A percentile compares a stretch with the other conserved stretches of the same genome.
Conservation (phyloP, 2,329 filamentous ascomycete genomes). For the Cercospora janseana region DNA sequence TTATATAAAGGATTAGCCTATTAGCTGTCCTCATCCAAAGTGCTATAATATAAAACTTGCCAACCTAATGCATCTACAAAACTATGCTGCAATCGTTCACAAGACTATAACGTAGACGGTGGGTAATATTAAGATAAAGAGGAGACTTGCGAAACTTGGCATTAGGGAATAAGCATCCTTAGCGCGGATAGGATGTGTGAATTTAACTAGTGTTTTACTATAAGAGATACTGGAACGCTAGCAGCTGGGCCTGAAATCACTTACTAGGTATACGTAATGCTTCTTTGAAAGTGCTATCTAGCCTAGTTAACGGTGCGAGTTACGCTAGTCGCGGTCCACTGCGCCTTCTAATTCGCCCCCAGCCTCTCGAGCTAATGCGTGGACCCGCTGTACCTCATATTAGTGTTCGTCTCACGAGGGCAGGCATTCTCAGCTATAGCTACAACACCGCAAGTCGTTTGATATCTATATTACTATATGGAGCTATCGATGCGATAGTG, state of each 20-base stretch:
- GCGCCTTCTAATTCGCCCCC: background rate
- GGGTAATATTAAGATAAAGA: background rate
- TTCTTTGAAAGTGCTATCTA: background rate
- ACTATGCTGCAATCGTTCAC: constrained; percentile 3
- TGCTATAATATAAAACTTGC: background rate
- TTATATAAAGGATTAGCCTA: background rate
- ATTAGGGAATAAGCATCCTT: background rate
- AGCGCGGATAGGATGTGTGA: background rate
- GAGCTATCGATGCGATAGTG: background rate
- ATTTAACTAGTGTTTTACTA: background rate
- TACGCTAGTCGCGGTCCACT: background rate
- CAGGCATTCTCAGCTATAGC: background rate
- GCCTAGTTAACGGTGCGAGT: background rate
- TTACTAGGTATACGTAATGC: background rate
- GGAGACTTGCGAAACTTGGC: background rate
- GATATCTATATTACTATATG: background rate
- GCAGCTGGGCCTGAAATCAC: background rate
- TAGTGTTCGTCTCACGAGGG: background rate
- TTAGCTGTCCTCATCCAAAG: constrained; percentile 10
- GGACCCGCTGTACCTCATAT: background rate
- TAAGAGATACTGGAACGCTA: background rate
- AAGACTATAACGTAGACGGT: constrained; percentile 7
- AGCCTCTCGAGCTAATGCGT: background rate
- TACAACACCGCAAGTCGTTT: background rate
- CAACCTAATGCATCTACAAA: constrained; percentile 7